These are phyloP conservation scores for Cephalotrichum gorgonifer DNA, from an alignment of 2,329 filamentous ascomycete species.

Conservation along the genomic window DNA sequence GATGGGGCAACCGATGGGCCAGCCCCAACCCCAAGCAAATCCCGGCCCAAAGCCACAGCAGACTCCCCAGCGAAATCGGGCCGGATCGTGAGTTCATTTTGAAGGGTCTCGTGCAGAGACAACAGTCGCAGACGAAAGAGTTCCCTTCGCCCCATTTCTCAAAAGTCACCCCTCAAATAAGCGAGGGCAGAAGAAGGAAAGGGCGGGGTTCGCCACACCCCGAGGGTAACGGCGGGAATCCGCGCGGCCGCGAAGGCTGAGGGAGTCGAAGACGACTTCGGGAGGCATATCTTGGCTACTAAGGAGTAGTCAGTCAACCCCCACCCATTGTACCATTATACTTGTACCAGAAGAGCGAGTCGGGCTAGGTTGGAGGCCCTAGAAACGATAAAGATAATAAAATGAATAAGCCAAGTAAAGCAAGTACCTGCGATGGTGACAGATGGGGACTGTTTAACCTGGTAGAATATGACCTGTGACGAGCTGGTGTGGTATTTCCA, in stretches of 20 bases:
- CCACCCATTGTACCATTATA: slow-evolving; percentile 2
- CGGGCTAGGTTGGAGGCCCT: neutral
- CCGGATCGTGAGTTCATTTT: neutral
- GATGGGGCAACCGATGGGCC: neutral
- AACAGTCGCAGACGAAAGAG: neutral
- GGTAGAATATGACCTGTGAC: too few relatives aligned
- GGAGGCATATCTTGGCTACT: neutral
- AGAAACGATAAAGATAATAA: neutral
- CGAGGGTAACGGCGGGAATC: neutral
- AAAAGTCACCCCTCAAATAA: neutral
- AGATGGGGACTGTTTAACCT: too few relatives aligned
- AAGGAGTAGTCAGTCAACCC: neutral
- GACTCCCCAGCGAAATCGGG: slow-evolving; percentile 1
- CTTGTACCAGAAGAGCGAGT: slow-evolving; percentile 2
- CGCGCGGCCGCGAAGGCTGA: neutral
- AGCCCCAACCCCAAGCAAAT: neutral
- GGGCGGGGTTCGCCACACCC: neutral
- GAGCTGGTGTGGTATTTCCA: too few relatives aligned
- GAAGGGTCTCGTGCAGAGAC: neutral
- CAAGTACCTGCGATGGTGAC: too few relatives aligned
- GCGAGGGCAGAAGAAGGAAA: too few relatives aligned
- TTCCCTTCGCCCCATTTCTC: neutral
- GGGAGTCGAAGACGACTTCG: neutral
- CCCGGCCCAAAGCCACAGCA: neutral
- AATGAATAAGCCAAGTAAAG: neutral